A percentile compares a stretch with the other conserved stretches of the same genome.
Conservation (phyloP, 805 yeast species). For the Komagataella ulmi region DNA sequence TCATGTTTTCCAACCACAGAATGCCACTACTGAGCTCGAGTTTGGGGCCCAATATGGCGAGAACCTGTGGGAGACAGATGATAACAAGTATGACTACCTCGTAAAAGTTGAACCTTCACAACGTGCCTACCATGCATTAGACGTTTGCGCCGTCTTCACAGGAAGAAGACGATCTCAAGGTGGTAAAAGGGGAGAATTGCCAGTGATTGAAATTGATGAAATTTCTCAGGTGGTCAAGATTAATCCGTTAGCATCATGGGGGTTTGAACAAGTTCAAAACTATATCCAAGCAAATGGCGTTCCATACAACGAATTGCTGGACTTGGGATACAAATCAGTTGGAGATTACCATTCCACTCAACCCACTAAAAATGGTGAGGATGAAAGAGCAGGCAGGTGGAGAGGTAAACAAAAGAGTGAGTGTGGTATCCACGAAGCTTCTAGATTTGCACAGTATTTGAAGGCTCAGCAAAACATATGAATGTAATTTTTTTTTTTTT, state of each 20-base stretch:
- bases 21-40: conserved; percentile 40
- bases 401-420: conserved; percentile 86
- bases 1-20: conserved; percentile 57
- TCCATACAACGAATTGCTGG: conserved; percentile 76
- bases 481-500: too few relatives aligned
- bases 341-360: conserved; percentile 94
- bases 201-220: conserved; percentile 65
- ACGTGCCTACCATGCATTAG: conserved; percentile 63
- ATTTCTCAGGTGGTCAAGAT: conserved; percentile 65
- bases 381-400: conserved; percentile 97
- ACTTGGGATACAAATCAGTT: conserved; percentile 78
- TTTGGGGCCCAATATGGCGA: conserved; percentile 63
- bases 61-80: conserved; percentile 73
- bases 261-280: conserved; percentile 51
- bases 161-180: conserved; percentile 91
- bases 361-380: conserved; percentile 86
- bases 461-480: not conserved
- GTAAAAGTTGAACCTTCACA: conserved; percentile 91
- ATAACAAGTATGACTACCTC: conserved; percentile 65
- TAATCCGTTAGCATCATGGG: conserved; percentile 82
- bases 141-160: conserved; percentile 77
- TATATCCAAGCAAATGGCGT: conserved; percentile 63
- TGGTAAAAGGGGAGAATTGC: conserved; percentile 59
- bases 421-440: conserved; percentile 86
- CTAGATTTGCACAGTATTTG: conserved; percentile 50